These are phyloP conservation scores for Grosmannia huntii DNA, from an alignment of 2,329 filamentous ascomycete genomes.

Conservation along the genomic window DNA sequence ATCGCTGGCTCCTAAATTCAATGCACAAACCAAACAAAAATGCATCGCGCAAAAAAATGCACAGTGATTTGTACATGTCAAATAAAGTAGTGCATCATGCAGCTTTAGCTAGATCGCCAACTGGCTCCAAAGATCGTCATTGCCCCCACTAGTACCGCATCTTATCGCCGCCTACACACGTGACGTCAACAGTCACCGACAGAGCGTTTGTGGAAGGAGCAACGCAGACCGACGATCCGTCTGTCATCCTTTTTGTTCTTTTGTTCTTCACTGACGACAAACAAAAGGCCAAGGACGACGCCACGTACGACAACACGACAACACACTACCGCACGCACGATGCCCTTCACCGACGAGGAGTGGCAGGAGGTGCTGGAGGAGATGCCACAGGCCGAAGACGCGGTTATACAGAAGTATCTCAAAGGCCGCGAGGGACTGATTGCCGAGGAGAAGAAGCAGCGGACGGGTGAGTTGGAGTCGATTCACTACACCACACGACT, in stretches of 20 bases:
- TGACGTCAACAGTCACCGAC: not conserved
- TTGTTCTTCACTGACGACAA: not conserved
- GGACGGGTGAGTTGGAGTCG: slow-evolving; percentile 49
- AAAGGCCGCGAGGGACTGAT: slow-evolving; percentile 64
- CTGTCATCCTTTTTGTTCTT: no score
- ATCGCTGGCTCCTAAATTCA: no score
- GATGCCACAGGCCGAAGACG: slow-evolving; percentile 49
- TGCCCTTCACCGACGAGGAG: slow-evolving; percentile 32
- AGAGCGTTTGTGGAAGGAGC: not conserved
- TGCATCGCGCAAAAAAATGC: no score
- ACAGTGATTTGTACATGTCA: no score
- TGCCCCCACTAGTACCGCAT: not conserved
- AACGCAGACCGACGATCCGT: no score
- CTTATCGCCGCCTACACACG: not conserved
- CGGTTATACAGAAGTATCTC: slow-evolving; percentile 74
- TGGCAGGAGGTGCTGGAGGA: slow-evolving; percentile 44
- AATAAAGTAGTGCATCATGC: no score
- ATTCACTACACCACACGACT: slow-evolving; percentile 12
- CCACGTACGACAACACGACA: no score
- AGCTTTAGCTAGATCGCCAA: not conserved
- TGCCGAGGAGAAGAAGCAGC: slow-evolving; percentile 65
- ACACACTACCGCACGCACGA: not conserved
- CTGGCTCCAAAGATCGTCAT: not conserved
- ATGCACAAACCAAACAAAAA: no score
- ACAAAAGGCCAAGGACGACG: no score